A percentile compares a stretch with the other conserved stretches of the same genome.
Evolutionary conservation across 73 alveolate genomes (phyloP).

Genomic region (Uronychia setigera): DNA sequence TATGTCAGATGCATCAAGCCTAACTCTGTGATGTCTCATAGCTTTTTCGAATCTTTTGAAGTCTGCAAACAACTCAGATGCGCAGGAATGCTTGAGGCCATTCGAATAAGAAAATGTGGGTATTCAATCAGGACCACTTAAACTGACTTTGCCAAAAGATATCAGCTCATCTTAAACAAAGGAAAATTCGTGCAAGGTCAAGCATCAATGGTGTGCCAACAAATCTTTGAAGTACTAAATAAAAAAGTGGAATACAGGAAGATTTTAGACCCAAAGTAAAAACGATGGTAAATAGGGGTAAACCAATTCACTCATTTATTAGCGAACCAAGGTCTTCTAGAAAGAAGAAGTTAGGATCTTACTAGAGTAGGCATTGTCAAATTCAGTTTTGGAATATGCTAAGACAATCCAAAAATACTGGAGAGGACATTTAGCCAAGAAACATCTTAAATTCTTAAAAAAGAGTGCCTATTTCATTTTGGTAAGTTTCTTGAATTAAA

Average conservation of each 20-base stretch:
- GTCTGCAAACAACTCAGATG: constrained; percentile 89
- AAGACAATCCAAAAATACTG: constrained; percentile 33
- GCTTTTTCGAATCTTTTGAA: constrained; percentile 80
- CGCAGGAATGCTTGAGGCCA: constrained; percentile 97
- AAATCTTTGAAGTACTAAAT: constrained; percentile 13
- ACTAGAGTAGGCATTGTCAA: constrained; percentile 35
- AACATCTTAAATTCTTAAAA: neutral
- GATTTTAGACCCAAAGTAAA: constrained; percentile 23
- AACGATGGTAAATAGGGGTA: constrained; percentile 70
- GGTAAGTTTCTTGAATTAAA: neutral
- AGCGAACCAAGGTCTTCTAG: constrained; percentile 68
- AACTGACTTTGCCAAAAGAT: constrained; percentile 85
- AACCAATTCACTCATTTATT: neutral
- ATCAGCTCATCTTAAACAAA: constrained; percentile 48
- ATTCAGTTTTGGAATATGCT: constrained; percentile 28
- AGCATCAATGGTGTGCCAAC: constrained; percentile 2
- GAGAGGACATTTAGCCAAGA: constrained; percentile 4
- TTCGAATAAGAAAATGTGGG: constrained; percentile 91
- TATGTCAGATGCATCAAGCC: constrained; percentile 96
- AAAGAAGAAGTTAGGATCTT: constrained; percentile 64
- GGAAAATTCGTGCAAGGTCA: neutral
- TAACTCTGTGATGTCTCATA: constrained; percentile 75
- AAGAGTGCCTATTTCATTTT: constrained; percentile 7
- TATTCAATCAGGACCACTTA: constrained; percentile 72
- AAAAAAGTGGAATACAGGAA: constrained; percentile 7